phyloP scores from a whole-genome alignment of 495 filamentous ascomycete species.

The Cenococcum geophilum region DNA sequence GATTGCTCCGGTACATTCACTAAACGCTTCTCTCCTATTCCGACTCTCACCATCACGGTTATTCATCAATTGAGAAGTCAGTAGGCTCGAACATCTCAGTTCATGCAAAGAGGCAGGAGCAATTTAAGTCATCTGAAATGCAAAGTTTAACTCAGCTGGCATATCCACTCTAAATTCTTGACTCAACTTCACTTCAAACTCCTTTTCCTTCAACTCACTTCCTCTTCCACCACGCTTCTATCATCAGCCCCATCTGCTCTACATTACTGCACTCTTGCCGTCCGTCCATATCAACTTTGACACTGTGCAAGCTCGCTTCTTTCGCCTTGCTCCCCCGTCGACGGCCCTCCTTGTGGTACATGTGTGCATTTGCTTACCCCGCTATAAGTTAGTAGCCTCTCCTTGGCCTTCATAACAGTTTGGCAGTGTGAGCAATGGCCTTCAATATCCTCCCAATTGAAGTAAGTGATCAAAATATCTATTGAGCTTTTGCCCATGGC shows the following conservation, averaged over 20 bases:
- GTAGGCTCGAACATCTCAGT: too few species aligned
- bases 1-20: too few species aligned
- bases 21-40: too few species aligned
- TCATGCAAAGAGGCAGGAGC: background rate
- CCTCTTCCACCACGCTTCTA: background rate
- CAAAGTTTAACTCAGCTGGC: background rate
- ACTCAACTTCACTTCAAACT: background rate
- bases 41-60: too few species aligned
- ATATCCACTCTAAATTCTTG: background rate
- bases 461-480: background rate
- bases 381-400: background rate
- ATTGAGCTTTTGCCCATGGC: background rate
- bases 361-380: background rate
- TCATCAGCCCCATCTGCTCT: background rate
- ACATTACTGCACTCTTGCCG: background rate
- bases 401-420: background rate
- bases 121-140: background rate
- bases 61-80: too few species aligned
- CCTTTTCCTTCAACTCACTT: background rate
- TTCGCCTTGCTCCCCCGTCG: background rate
- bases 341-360: background rate
- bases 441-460: constrained; percentile 15
- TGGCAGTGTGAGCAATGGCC: background rate
- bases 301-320: too few species aligned
- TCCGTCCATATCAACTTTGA: too few species aligned